These are phyloP conservation scores for Mollisiaceae sp. DNA, from an alignment of 2,329 filamentous ascomycete species.

Conservation along the genomic window DNA sequence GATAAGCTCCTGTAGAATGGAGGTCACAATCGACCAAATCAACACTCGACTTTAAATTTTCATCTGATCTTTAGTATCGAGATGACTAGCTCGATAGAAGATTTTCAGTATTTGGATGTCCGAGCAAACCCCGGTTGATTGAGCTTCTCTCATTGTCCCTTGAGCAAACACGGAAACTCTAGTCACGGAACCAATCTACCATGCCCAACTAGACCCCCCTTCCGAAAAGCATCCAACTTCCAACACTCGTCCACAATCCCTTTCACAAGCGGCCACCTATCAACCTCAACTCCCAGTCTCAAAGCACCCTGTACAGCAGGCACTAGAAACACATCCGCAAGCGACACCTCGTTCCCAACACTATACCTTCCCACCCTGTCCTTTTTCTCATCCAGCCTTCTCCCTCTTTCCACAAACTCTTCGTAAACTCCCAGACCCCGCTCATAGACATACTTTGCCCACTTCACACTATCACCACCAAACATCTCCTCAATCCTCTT, in stretches of 20 bases:
- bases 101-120: background rate
- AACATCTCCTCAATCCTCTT: constrained; percentile 20
- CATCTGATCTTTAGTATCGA: background rate
- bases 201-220: constrained; percentile 58
- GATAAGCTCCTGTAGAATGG: constrained; percentile 25
- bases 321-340: constrained; percentile 64
- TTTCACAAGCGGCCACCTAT: constrained; percentile 52
- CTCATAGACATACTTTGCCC: constrained; percentile 24
- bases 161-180: background rate
- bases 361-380: constrained; percentile 53
- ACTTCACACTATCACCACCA: constrained; percentile 18
- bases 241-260: constrained; percentile 53
- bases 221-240: constrained; percentile 54
- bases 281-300: constrained; percentile 58
- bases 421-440: constrained; percentile 23
- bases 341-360: constrained; percentile 57
- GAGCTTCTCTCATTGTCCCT: background rate
- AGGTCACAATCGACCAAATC: constrained; percentile 21
- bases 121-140: background rate
- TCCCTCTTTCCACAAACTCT: constrained; percentile 14
- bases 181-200: constrained; percentile 21
- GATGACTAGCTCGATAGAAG: background rate
- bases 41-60: constrained; percentile 20
- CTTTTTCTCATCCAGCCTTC: background rate
- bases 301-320: constrained; percentile 63